Evolutionary conservation across 1,284 basidiomycete genomes (phyloP).

Genomic region (Ceratobasidium papillatum): DNA sequence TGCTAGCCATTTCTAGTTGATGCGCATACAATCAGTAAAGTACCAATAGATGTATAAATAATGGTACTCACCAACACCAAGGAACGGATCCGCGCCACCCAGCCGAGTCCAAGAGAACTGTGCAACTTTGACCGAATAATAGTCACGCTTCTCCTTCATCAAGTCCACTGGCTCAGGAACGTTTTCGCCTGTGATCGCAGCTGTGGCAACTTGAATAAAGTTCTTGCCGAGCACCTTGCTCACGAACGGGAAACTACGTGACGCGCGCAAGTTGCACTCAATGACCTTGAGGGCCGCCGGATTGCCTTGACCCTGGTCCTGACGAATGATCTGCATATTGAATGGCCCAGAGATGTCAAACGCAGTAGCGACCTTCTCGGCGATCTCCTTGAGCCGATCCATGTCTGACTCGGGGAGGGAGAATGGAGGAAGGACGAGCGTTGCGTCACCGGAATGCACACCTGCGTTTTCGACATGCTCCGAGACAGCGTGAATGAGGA

Average conservation of each 20-base stretch:
- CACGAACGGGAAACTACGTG: constrained; percentile 98
- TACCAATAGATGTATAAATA: background rate
- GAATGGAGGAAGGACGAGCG: constrained; percentile 96
- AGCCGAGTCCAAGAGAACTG: constrained; percentile 99
- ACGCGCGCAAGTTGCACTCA: constrained; percentile 98
- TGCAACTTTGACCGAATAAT: constrained; percentile 96
- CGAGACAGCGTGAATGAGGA: constrained; percentile 96
- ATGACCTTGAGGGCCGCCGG: constrained; percentile 91
- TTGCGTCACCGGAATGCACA: constrained; percentile 98
- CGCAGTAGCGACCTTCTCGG: constrained; percentile 92
- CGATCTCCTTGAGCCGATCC: constrained; percentile 88
- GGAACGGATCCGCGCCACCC: constrained; percentile 94
- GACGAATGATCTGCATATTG: constrained; percentile 99
- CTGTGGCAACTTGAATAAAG: constrained; percentile 95
- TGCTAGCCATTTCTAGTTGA: constrained; percentile 92
- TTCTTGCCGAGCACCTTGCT: constrained; percentile 97
- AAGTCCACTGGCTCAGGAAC: constrained; percentile 94
- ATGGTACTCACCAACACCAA: constrained; percentile 83
- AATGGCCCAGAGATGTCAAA: constrained; percentile 98
- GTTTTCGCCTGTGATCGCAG: constrained; percentile 88
- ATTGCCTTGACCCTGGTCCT: constrained; percentile 61
- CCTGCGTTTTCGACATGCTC: constrained; percentile 99
- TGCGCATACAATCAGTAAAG: constrained; percentile 29
- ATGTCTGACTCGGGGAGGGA: constrained; percentile 82
- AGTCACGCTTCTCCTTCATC: constrained; percentile 91